Evolutionary conservation across 2,329 filamentous ascomycete genomes (phyloP).

Genomic region (Penicillium hesseltinei): DNA sequence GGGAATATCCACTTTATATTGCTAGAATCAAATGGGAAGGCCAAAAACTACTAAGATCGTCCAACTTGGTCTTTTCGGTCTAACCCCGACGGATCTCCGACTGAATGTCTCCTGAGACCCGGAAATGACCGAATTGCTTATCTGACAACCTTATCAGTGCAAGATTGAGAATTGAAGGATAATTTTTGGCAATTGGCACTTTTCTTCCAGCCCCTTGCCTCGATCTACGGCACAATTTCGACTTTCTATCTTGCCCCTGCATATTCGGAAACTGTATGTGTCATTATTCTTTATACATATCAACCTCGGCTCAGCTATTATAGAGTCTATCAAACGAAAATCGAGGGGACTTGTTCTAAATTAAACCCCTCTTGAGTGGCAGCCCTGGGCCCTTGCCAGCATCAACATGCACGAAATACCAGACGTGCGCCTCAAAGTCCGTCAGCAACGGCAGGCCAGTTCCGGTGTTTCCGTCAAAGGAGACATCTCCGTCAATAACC

Average conservation of each 20-base stretch:
- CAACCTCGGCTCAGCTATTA: not conserved
- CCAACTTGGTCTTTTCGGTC: too few species aligned
- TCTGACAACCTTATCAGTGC: not conserved
- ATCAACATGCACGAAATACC: constrained; percentile 28
- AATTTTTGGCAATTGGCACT: too few species aligned
- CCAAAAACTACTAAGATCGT: constrained; percentile 4
- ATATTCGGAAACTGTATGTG: not conserved
- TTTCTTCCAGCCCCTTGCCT: not conserved
- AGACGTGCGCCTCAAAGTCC: constrained; percentile 23
- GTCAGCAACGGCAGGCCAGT: constrained; percentile 20
- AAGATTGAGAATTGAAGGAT: too few species aligned
- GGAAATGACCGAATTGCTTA: constrained; percentile 1
- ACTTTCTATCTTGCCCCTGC: too few species aligned
- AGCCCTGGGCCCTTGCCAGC: constrained; percentile 17
- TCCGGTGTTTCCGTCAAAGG: constrained; percentile 27
- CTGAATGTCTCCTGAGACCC: not conserved
- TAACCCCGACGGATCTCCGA: constrained; percentile 1
- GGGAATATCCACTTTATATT: not conserved
- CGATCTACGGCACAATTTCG: too few species aligned
- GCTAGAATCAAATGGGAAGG: not conserved
- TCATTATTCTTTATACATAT: not conserved
- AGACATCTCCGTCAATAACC: constrained; percentile 24
- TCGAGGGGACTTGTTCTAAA: not conserved
- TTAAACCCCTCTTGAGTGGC: constrained; percentile 10
- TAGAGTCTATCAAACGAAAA: not conserved